phyloP scores from a whole-genome alignment of 2,329 filamentous ascomycete genomes.

The Ceratocystis alfenasii region DNA sequence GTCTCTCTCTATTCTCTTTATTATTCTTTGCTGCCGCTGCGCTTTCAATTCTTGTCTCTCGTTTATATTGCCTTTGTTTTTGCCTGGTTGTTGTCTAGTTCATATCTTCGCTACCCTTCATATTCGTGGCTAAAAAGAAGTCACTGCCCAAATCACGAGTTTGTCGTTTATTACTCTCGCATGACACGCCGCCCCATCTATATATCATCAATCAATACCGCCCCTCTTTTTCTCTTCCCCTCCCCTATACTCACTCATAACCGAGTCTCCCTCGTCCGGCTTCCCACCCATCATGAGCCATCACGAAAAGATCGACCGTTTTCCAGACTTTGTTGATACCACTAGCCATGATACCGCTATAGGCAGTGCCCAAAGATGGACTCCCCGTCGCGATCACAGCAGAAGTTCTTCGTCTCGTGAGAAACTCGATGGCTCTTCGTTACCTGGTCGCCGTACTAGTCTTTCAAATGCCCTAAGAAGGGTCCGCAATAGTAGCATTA shows the following conservation, averaged over 20 bases:
- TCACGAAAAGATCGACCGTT: conserved; percentile 40
- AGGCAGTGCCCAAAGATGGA: conserved; percentile 17
- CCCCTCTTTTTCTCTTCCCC: conserved; percentile 1
- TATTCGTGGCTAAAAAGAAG: too few relatives aligned
- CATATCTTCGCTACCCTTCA: too few relatives aligned
- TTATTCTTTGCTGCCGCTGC: not conserved
- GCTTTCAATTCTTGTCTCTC: conserved; percentile 10
- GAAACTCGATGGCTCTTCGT: not conserved
- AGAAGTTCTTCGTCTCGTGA: conserved; percentile 26
- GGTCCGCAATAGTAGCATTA: conserved; percentile 76
- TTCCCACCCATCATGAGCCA: conserved; percentile 14
- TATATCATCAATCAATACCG: too few relatives aligned
- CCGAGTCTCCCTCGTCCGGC: not conserved
- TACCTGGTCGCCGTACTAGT: conserved; percentile 17
- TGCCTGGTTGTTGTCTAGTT: not conserved
- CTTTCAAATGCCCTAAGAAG: conserved; percentile 64
- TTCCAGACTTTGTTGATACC: conserved; percentile 42
- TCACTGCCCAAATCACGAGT: too few relatives aligned
- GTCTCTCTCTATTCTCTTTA: not conserved
- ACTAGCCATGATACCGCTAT: conserved; percentile 15
- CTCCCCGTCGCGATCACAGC: conserved; percentile 20
- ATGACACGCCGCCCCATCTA: too few relatives aligned
- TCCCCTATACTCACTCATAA: not conserved
- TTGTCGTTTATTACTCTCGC: too few relatives aligned
- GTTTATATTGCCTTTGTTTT: not conserved